These are phyloP conservation scores for Phytophthora palmivora DNA, from an alignment of 352 stramenopile species.

Conservation along the genomic window DNA sequence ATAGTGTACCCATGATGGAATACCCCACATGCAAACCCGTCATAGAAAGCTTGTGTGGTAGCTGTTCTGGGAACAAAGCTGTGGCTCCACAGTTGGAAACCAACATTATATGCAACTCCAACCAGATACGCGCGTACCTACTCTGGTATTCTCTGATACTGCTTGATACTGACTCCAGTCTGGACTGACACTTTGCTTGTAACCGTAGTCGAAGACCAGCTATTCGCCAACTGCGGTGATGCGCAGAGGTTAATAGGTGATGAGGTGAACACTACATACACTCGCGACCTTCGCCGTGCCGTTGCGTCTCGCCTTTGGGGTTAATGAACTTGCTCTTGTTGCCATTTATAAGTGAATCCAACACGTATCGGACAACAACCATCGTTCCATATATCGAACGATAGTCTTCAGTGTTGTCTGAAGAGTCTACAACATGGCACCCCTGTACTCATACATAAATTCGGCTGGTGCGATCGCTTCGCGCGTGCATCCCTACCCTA, in stretches of 20 bases:
- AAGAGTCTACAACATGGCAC: constrained; percentile 47
- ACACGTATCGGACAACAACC: constrained; percentile 91
- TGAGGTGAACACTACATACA: constrained; percentile 88
- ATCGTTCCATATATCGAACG: constrained; percentile 84
- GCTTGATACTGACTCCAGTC: constrained; percentile 54
- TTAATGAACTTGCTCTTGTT: constrained; percentile 94
- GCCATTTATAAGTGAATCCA: constrained; percentile 89
- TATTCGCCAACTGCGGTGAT: constrained; percentile 81
- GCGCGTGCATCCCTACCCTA: too few species aligned
- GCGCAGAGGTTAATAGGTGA: constrained; percentile 86
- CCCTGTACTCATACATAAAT: constrained; percentile 67
- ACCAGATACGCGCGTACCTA: constrained; percentile 12
- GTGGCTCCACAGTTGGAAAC: too few species aligned
- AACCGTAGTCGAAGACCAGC: constrained; percentile 70
- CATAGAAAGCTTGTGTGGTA: too few species aligned
- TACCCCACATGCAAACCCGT: too few species aligned
- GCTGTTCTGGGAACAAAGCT: too few species aligned
- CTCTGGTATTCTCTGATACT: constrained; percentile 8
- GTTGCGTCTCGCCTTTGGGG: constrained; percentile 66
- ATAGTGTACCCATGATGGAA: too few species aligned
- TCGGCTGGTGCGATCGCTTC: constrained; percentile 39
- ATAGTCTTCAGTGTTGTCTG: constrained; percentile 61
- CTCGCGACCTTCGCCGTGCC: constrained; percentile 78
- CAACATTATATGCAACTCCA: too few species aligned
- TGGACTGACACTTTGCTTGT: constrained; percentile 59